A percentile compares a stretch with the other conserved stretches of the same genome.
These are phyloP conservation scores for Penicillium verhagenii DNA, from an alignment of 495 filamentous ascomycete species.

Conservation along the genomic window DNA sequence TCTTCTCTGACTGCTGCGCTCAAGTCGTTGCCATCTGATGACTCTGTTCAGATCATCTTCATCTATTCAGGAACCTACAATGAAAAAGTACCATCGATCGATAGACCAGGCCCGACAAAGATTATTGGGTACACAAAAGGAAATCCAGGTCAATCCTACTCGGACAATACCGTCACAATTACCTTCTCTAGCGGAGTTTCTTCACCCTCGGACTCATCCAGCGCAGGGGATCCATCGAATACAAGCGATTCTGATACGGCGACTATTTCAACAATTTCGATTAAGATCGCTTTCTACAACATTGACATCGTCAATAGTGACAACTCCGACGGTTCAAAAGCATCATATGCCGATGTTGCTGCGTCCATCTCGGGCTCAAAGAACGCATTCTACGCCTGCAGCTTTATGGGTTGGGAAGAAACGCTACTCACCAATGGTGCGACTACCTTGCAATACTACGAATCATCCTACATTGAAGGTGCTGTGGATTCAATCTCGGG, in stretches of 20 bases:
- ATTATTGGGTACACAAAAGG: background rate
- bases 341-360: background rate
- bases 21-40: background rate
- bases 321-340: background rate
- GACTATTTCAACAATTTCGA: background rate
- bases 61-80: conserved; percentile 2
- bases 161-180: background rate
- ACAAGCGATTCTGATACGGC: background rate
- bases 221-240: background rate
- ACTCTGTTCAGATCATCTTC: background rate
- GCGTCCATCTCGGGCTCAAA: background rate
- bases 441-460: background rate
- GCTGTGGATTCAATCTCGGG: background rate
- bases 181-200: background rate
- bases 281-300: background rate
- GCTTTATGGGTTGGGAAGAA: conserved; percentile 1
- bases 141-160: background rate
- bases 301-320: conserved; percentile 1
- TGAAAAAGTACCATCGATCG: background rate
- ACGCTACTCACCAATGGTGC: background rate
- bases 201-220: background rate
- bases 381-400: background rate
- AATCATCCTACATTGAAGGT: conserved; percentile 5
- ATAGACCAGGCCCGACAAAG: background rate
- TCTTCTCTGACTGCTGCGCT: background rate